These are phyloP conservation scores for Echites panduratus DNA, from an alignment of 257 asterid genomes.

Conservation along the genomic window DNA sequence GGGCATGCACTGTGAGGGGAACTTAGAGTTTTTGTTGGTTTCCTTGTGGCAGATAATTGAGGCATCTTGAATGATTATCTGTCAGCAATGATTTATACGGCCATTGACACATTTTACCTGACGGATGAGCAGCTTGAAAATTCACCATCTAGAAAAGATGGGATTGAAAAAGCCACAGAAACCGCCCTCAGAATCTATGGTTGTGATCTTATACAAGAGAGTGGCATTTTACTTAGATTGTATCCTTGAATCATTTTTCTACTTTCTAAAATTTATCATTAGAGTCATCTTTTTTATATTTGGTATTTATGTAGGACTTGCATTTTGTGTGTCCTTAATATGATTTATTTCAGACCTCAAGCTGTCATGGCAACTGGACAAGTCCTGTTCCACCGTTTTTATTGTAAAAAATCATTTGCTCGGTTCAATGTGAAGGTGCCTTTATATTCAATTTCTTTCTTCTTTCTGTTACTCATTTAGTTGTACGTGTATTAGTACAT, in stretches of 20 bases:
- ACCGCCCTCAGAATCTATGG: slow-evolving; percentile 83
- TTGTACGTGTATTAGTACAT: slow-evolving; percentile 2
- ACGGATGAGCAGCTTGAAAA: slow-evolving; percentile 69
- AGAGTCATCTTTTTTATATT: background rate
- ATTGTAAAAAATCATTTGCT: slow-evolving; percentile 87
- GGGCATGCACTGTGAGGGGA: background rate
- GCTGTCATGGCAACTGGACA: slow-evolving; percentile 99
- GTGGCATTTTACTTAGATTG: slow-evolving; percentile 89
- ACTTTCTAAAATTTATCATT: background rate
- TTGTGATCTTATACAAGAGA: slow-evolving; percentile 91
- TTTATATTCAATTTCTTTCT: slow-evolving; percentile 3
- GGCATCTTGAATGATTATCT: background rate
- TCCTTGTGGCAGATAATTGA: slow-evolving; percentile 3
- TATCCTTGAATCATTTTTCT: slow-evolving; percentile 39
- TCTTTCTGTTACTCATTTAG: background rate
- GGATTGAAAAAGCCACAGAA: slow-evolving; percentile 76
- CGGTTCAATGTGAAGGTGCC: slow-evolving; percentile 87
- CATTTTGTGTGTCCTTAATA: slow-evolving; percentile 41
- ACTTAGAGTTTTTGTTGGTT: background rate
- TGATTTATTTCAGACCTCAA: slow-evolving; percentile 63
- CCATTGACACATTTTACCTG: slow-evolving; percentile 83
- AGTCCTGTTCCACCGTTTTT: slow-evolving; percentile 90
- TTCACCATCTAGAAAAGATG: slow-evolving; percentile 83
- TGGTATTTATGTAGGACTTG: background rate
- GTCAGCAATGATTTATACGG: slow-evolving; percentile 67